Percentiles rank a stretch among this genome's conserved stretches.
Conservation (phyloP, 176 grass and related monocot genomes). For the Rhynchospora breviuscula region DNA sequence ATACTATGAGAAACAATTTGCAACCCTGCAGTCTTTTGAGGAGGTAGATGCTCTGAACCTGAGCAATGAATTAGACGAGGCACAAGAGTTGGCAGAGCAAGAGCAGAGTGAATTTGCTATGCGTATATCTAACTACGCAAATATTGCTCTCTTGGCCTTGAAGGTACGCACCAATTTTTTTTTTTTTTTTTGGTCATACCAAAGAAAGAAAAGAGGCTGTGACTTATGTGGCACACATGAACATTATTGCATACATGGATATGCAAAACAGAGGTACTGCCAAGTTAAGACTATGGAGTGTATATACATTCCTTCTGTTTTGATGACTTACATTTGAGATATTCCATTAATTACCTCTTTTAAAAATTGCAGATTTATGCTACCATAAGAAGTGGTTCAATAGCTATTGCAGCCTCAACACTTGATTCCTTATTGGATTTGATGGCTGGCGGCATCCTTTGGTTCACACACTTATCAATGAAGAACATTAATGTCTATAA, state of each 20-base stretch:
- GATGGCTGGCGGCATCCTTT: constrained; percentile 94
- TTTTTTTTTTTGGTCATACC: neutral
- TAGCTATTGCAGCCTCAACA: constrained; percentile 93
- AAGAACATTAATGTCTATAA: constrained; percentile 84
- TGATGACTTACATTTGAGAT: neutral
- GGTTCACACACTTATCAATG: constrained; percentile 98
- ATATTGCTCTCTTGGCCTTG: constrained; percentile 69
- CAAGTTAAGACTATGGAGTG: neutral
- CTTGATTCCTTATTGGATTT: constrained; percentile 90
- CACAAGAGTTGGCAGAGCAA: constrained; percentile 53
- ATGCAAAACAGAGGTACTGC: neutral
- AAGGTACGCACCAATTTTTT: constrained; percentile 39
- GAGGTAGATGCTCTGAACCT: constrained; percentile 57
- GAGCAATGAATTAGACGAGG: constrained; percentile 48
- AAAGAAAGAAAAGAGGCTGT: neutral
- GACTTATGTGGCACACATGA: neutral
- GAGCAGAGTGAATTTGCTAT: constrained; percentile 84
- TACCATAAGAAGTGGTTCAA: constrained; percentile 85
- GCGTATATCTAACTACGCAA: constrained; percentile 90
- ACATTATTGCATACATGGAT: neutral
- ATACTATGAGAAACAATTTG: constrained; percentile 90
- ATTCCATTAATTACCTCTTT: neutral
- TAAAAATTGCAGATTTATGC: constrained; percentile 56
- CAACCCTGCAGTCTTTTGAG: constrained; percentile 66
- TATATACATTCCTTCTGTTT: neutral